Base-by-base conservation (phyloP, 352 stramenopile genomes). In the Globisporangium radiosum region DNA sequence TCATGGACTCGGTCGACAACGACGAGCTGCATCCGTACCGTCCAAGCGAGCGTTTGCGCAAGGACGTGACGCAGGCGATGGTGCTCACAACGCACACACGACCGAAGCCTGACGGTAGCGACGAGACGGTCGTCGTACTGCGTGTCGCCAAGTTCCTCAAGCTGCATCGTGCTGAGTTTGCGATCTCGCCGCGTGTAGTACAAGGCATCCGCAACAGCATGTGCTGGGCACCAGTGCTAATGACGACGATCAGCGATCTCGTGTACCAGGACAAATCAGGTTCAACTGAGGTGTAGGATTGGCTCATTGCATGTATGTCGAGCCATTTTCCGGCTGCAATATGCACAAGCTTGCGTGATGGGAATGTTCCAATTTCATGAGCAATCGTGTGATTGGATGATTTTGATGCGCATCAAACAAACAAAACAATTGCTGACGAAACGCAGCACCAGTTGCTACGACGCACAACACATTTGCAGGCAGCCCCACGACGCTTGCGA, bases 181-280 rank as follows among this genome's bases (percentile, higher is more conserved):
- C 36, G 25, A 6, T 59, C 44, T 17, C 25, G 25, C 5, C 43
- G 1, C 19, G 33, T 11, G 37, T 15, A 8, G 13, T 59, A 2
- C 19, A 47, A 8, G 9, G 15, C 5, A 44, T 59, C 13, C 52
- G 52, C 37, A 39, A 47, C 7, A n/a, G 52, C 52, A 47, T 59
- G 54, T 59, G 54, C 44, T 59, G 54, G 54, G 44, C 43, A 1
- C 47, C 45, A 4, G 25, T 44, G 9, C 19, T 59, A 5, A 36
- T 59, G 6, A 59, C 37, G 45, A 47, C 54, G 36, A 43, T 59
- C 54, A 59, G 47, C 37, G 44, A 53, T 43, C 37, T 59, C 44
- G 44, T 59, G 33, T 43, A 59, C 11, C 54, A n/a, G n/a, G n/a
- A n/a, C n/a, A n/a, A n/a, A n/a, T n/a, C n/a, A n/a, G n/a, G n/a